These are phyloP conservation scores for Straminergon stramineum DNA, from an alignment of 225 moss, liverwort and hornwort genomes.

Conservation along the genomic window DNA sequence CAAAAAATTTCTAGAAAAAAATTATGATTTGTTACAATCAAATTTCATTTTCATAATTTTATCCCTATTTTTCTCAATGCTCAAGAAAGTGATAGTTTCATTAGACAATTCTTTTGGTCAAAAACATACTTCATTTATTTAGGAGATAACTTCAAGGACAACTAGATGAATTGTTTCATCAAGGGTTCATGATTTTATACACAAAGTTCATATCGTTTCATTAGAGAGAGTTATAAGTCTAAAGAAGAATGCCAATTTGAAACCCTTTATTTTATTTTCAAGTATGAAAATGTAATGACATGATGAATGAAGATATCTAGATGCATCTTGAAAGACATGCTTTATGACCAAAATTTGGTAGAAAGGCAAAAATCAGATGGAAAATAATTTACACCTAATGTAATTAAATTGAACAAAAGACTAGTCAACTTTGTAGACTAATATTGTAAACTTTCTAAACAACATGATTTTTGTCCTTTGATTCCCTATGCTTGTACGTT, in stretches of 20 bases:
- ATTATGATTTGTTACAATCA: neutral
- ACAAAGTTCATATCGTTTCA: too few species aligned
- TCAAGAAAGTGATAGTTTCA: neutral
- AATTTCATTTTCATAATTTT: neutral
- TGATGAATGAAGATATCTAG: too few species aligned
- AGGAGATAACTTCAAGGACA: neutral
- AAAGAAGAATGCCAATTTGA: neutral
- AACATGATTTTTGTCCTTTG: too few species aligned
- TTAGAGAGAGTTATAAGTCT: neutral
- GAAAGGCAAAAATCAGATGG: neutral
- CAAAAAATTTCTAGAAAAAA: too few species aligned
- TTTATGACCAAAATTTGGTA: neutral
- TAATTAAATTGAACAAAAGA: neutral
- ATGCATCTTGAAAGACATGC: neutral
- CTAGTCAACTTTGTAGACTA: too few species aligned
- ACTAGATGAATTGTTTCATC: too few species aligned
- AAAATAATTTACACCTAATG: neutral
- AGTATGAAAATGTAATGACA: neutral
- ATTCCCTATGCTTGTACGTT: too few species aligned
- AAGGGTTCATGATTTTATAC: neutral
- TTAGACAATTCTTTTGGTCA: neutral
- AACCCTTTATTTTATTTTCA: neutral
- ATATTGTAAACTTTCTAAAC: too few species aligned
- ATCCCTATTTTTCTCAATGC: neutral
- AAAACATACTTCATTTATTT: neutral